Evolutionary conservation across 208 protist genomes (phyloP), one percentile per base, ranked within the genome.

Genomic region (Tritrichomonas foetus): DNA sequence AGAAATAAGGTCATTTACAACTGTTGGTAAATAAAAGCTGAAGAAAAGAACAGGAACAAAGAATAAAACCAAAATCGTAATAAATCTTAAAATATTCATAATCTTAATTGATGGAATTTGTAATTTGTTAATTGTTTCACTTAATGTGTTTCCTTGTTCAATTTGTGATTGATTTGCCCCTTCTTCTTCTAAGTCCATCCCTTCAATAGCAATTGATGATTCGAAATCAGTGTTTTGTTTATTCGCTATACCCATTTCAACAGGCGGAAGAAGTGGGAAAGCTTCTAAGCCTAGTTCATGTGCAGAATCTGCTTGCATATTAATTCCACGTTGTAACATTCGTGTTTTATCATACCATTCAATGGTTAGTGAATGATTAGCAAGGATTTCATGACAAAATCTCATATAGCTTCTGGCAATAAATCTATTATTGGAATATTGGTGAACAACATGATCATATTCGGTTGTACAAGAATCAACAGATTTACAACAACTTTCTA

Each of bases 21-120:
- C 3, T n/a, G 3, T 8, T n/a, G 22, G 8, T 30, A n/a, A n/a
- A 69, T 69, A 69, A 69, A 69, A n/a, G 22, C 22, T 69, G n/a
- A 69, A 69, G 13, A n/a, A 5, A 69, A 69, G 13, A 69, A 69
- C 27, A 8, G 64, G 27, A n/a, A n/a, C 44, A 13, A 33, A 33
- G n/a, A 89, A 89, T 13, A 89, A 89, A 27, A 89, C 20, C 0
- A 89, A 47, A 16, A 47, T 39, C 0, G 39, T 27, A 61, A 89
- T 22, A 20, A 89, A 20, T 16, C 78, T 25, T 30, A 50, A 50
- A 39, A 50, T 41, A 82, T 50, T 82, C 20, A 47, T 39, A 30
- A 50, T 50, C 50, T 39, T 82, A 20, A 82, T 82, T 30, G 74
- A 82, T 50, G 74, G 74, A 50, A 82, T 82, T 39, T 82, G 47